These are phyloP conservation scores for Bryoerythrophyllum caledonicum DNA, from an alignment of 225 moss, liverwort and hornwort species.

Conservation along the genomic window DNA sequence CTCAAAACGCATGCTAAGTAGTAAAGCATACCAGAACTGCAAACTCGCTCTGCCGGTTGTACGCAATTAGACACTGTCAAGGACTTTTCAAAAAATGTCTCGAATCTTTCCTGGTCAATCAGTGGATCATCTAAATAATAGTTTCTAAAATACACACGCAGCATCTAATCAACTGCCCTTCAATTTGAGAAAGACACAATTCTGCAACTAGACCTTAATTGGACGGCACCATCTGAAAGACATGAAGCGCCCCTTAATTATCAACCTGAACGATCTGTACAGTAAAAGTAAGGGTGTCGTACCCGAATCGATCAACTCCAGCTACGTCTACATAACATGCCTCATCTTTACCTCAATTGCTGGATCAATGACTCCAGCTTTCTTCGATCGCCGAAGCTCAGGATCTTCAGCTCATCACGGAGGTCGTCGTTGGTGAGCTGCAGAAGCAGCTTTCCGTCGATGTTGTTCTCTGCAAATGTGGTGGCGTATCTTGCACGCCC, in stretches of 20 bases:
- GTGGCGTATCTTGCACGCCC: conserved; percentile 72
- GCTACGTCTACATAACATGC: neutral
- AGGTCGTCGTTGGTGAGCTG: conserved; percentile 57
- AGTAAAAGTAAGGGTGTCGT: conserved; percentile 9
- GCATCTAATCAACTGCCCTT: conserved; percentile 5
- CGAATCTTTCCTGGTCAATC: neutral
- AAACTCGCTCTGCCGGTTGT: no score
- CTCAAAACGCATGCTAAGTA: neutral
- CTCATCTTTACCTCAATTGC: conserved; percentile 33
- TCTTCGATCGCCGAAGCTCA: conserved; percentile 73
- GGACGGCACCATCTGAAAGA: neutral
- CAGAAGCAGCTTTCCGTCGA: conserved; percentile 69
- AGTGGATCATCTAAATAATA: conserved; percentile 1
- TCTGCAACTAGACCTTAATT: conserved; percentile 7
- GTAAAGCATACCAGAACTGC: neutral
- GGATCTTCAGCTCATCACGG: conserved; percentile 68
- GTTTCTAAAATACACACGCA: conserved; percentile 12
- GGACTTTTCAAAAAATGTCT: neutral
- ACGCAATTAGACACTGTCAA: no score
- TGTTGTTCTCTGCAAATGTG: conserved; percentile 62
- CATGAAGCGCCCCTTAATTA: neutral
- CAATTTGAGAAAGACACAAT: neutral
- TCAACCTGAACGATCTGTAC: neutral
- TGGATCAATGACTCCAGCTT: conserved; percentile 57
- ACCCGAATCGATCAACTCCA: neutral